phyloP scores from a whole-genome alignment of 257 asterid species.

The Oldenlandia corymbosa region DNA sequence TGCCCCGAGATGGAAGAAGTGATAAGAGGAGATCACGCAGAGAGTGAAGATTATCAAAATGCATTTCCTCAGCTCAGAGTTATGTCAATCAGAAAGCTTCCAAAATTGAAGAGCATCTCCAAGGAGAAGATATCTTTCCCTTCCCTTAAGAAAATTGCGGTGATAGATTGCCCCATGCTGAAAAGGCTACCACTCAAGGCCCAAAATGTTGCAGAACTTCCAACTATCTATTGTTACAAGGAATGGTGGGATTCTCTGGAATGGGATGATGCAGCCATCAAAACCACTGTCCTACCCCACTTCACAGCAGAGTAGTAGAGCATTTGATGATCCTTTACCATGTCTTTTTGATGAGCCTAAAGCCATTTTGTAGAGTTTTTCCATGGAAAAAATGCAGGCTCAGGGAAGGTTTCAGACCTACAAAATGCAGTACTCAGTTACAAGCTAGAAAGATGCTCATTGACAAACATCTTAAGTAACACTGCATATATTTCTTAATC shows the following conservation, averaged over 20 bases:
- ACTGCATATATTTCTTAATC: no score
- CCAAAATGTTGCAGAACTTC: slow-evolving; percentile 32
- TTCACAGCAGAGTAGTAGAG: slow-evolving; percentile 27
- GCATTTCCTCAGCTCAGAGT: slow-evolving; percentile 32
- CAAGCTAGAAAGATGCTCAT: no score
- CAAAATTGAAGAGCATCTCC: slow-evolving; percentile 34
- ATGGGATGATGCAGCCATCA: slow-evolving; percentile 39
- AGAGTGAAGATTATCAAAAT: slow-evolving; percentile 27
- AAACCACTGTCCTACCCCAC: slow-evolving; percentile 35
- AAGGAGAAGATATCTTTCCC: slow-evolving; percentile 30
- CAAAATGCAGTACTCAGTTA: no score
- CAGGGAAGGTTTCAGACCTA: no score
- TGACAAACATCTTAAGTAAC: no score
- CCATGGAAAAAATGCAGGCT: no score
- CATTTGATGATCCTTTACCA: background rate
- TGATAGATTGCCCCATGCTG: slow-evolving; percentile 42
- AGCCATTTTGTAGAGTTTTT: background rate
- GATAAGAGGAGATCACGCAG: slow-evolving; percentile 22
- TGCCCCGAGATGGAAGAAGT: slow-evolving; percentile 42
- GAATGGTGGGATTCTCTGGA: slow-evolving; percentile 47
- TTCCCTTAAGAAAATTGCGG: slow-evolving; percentile 40
- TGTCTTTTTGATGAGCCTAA: background rate
- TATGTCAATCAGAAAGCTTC: slow-evolving; percentile 40
- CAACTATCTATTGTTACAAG: slow-evolving; percentile 39
- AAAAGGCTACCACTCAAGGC: slow-evolving; percentile 44